These are phyloP conservation scores for Talaromyces pinophilus DNA, from an alignment of 2,329 filamentous ascomycete species.

Conservation along the genomic window DNA sequence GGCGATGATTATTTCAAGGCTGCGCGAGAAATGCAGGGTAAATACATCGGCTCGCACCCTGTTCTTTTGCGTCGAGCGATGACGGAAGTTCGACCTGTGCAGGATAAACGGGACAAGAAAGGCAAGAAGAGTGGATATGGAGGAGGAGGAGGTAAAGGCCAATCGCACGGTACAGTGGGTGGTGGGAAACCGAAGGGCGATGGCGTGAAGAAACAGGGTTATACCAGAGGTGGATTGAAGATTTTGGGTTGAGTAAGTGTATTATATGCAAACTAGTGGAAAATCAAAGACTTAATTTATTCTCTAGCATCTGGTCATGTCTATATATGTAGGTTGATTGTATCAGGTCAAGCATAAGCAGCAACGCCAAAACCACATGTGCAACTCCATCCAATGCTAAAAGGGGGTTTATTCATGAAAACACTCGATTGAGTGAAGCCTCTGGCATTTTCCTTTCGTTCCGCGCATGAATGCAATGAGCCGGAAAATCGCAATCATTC, in stretches of 20 bases:
- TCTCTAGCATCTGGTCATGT: slow-evolving; percentile 4
- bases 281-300: neutral
- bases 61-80: slow-evolving; percentile 83
- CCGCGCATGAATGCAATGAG: slow-evolving; percentile 15
- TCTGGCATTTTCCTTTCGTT: neutral
- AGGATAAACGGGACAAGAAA: slow-evolving; percentile 65
- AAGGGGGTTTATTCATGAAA: neutral
- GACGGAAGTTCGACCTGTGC: slow-evolving; percentile 81
- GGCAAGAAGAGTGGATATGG: slow-evolving; percentile 36
- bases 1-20: slow-evolving; percentile 96
- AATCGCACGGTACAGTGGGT: slow-evolving; percentile 34
- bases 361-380: neutral
- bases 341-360: neutral
- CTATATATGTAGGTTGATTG: neutral
- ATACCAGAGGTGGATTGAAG: slow-evolving; percentile 49
- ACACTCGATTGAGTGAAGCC: neutral
- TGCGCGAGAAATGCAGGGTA: slow-evolving; percentile 96
- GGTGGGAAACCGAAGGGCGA: slow-evolving; percentile 47
- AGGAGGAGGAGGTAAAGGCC: slow-evolving; percentile 26
- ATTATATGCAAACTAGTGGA: neutral
- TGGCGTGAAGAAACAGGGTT: slow-evolving; percentile 48
- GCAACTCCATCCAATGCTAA: neutral
- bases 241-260: slow-evolving; percentile 43
- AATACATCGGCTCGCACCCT: slow-evolving; percentile 98
- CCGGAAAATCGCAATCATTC: slow-evolving; percentile 23